Evolutionary conservation across 1,284 basidiomycete genomes (phyloP), one percentile per base, ranked within the genome.

Genomic region (Bjerkandera adusta): DNA sequence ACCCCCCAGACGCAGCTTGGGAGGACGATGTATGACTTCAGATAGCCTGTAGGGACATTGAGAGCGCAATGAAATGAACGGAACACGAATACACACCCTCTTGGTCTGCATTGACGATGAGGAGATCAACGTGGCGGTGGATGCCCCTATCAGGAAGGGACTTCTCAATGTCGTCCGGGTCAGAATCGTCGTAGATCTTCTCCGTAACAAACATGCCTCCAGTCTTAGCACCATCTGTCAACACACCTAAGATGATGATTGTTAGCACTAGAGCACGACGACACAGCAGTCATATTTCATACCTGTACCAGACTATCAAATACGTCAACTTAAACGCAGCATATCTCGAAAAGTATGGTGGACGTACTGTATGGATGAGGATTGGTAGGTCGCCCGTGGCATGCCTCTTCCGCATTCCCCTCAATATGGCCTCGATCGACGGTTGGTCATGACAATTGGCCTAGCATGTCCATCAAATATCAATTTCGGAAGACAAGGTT

Each of bases 291-390:
- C n/a, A n/a, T n/a, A n/a, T n/a, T n/a, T n/a, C n/a, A n/a, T n/a
- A n/a, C n/a, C n/a, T n/a, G n/a, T n/a, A n/a, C n/a, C n/a, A n/a
- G n/a, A n/a, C n/a, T n/a, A n/a, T n/a, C n/a, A n/a, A n/a, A n/a
- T n/a, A n/a, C n/a, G n/a, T n/a, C n/a, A n/a, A n/a, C n/a, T n/a
- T n/a, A n/a, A n/a, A n/a, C n/a, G n/a, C n/a, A n/a, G n/a, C n/a
- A n/a, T n/a, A n/a, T n/a, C n/a, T n/a, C n/a, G n/a, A n/a, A n/a
- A n/a, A n/a, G n/a, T n/a, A n/a, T n/a, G n/a, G n/a, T n/a, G n/a
- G n/a, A n/a, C n/a, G 52, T 49, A 79, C 78, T 0, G 77, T 79
- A 43, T 82, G 78, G 21, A 82, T 79, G 12, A 76, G 59, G 46
- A 69, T 65, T 4, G 77, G 69, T 0, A 55, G 54, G 20, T 63